Percentiles rank a stretch among this genome's conserved stretches.
Conservation (phyloP, 2,329 filamentous ascomycete genomes). For the Sclerotinia trifoliorum region DNA sequence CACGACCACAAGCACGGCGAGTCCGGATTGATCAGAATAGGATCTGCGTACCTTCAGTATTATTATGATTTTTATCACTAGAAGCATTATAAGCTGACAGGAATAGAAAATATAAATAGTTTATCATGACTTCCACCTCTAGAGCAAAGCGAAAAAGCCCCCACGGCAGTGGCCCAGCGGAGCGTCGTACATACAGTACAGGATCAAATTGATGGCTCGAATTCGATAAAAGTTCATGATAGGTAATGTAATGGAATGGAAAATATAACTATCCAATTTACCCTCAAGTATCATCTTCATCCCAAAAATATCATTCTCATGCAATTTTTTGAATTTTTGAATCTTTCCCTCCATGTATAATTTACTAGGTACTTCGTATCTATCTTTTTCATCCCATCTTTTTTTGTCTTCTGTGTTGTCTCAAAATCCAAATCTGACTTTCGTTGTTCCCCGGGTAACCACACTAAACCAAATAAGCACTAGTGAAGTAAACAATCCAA, state of each 20-base stretch:
- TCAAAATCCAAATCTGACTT: not conserved
- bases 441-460: not conserved
- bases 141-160: conserved; percentile 2
- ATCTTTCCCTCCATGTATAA: not conserved
- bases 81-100: not conserved
- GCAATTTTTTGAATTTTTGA: not conserved
- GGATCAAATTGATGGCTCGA: not conserved
- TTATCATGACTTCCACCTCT: not conserved
- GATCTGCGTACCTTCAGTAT: too few relatives aligned
- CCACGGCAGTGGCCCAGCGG: conserved; percentile 7
- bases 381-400: not conserved
- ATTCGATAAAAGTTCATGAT: not conserved
- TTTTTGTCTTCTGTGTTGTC: not conserved
- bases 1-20: not conserved
- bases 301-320: not conserved
- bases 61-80: not conserved
- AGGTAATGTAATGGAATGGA: too few relatives aligned
- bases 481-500: conserved; percentile 20
- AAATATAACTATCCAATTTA: not conserved
- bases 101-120: too few relatives aligned
- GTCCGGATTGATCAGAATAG: too few relatives aligned
- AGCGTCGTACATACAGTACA: not conserved
- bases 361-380: too few relatives aligned
- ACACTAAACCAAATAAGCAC: conserved; percentile 15
- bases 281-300: not conserved